Evolutionary conservation across 108 stramenopile genomes (phyloP), one percentile per base, ranked within the genome.

Genomic region (Phaeodactylum tricornutum): DNA sequence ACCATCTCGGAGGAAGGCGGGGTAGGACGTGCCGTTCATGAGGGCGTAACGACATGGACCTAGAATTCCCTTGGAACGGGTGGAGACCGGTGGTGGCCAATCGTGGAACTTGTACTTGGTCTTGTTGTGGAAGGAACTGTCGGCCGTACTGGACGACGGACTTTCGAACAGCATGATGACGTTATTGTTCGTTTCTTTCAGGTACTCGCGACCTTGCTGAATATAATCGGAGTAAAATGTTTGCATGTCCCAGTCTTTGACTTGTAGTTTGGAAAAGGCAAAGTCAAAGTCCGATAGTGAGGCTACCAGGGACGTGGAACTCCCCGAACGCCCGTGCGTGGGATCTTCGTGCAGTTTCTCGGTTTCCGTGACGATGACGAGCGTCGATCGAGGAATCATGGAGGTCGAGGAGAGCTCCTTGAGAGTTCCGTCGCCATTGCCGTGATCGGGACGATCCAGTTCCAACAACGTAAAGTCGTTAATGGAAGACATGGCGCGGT

Each of bases 161-260:
- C 52, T 53, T 37, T 64, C 62, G 43, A 57, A 64, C 2, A 64
- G 39, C 62, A 64, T 64, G 39, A 64, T 39, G 17, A 57, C 55
- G 11, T 49, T 24, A 20, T 30, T 19, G 23, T 22, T 17, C 4
- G 20, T n/a, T 25, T 45, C 24, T 15, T 47, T 32, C 15, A 28
- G n/a, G 22, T 50, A 57, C 16, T 56, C 55, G 14, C 55, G 46
- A 11, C 62, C 62, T 20, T 57, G 55, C 41, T 64, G 55, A 40
- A 64, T 56, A 31, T 34, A 64, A 17, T 64, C 62, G n/a, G 62
- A 64, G 32, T 64, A 64, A 32, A 21, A 50, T 15, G 39, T 47
- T 24, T 43, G 43, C 19, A 40, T 29, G 26, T 47, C 46, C 62
- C 62, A 64, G n/a, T 64, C 46, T 3, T 20, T 20, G 17, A 57